Evolutionary conservation across 208 protist species (phyloP).

Genomic region (Strigomonas culicis): DNA sequence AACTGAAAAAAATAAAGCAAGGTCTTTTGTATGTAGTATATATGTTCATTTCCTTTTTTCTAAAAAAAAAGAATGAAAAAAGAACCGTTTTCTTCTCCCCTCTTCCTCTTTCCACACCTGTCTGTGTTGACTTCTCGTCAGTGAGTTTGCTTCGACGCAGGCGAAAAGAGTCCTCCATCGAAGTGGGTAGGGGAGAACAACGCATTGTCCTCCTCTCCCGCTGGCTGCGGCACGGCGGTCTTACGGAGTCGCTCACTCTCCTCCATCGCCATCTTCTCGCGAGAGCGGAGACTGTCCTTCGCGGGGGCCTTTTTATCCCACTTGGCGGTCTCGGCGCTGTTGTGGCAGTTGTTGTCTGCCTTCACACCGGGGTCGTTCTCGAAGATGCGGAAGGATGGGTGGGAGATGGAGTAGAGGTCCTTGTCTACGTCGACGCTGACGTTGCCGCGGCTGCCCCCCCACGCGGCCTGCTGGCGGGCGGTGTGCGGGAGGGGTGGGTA

Average conservation of each 20-base stretch:
- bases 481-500: conserved; percentile 18
- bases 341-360: too few species aligned
- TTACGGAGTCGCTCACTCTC: conserved; percentile 1
- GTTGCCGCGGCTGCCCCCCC: conserved; percentile 3
- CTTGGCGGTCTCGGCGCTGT: too few species aligned
- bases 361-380: background rate
- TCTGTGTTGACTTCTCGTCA: too few species aligned
- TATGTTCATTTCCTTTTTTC: background rate
- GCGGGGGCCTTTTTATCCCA: background rate
- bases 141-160: conserved; percentile 5
- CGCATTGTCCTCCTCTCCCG: conserved; percentile 16
- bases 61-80: conserved; percentile 10
- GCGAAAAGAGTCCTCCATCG: conserved; percentile 29
- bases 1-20: background rate
- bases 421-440: background rate
- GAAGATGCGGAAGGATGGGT: background rate
- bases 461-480: conserved; percentile 3
- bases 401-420: background rate
- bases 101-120: background rate
- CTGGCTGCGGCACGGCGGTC: conserved; percentile 9
- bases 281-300: background rate
- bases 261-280: conserved; percentile 10
- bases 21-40: too few species aligned
- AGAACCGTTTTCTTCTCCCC: background rate
- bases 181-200: conserved; percentile 54